phyloP scores from a whole-genome alignment of 345 rosid genomes.

The Lepidium didymum region DNA sequence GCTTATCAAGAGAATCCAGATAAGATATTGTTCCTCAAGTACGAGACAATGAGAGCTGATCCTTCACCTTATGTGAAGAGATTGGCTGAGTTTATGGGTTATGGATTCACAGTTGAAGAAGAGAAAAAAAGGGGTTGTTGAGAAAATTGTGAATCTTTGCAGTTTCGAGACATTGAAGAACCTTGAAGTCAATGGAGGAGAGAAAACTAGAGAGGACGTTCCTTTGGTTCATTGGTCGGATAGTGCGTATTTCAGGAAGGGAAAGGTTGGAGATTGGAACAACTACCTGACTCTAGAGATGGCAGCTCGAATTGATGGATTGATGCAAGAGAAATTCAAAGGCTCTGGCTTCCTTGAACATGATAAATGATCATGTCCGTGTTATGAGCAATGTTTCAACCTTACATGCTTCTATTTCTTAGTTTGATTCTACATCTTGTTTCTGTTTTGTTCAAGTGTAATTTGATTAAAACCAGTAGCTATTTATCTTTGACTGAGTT shows the following conservation, averaged over 20 bases:
- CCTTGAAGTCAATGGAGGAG: not conserved
- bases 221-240: not conserved
- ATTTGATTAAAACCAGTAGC: not conserved
- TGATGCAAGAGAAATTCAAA: slow-evolving; percentile 6
- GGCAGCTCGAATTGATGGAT: slow-evolving; percentile 12
- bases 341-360: slow-evolving; percentile 2
- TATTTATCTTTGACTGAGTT: not conserved
- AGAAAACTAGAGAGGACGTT: not conserved
- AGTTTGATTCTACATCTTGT: not conserved
- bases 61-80: slow-evolving; percentile 9
- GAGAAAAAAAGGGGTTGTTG: not conserved
- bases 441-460: not conserved
- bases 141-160: not conserved
- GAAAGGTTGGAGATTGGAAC: slow-evolving; percentile 16
- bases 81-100: slow-evolving; percentile 12
- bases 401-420: not conserved
- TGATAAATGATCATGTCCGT: not conserved
- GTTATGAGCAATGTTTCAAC: not conserved
- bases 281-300: not conserved
- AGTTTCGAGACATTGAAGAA: not conserved
- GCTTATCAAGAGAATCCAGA: slow-evolving; percentile 2
- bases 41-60: not conserved
- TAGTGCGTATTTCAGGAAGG: slow-evolving; percentile 10
- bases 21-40: not conserved
- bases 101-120: not conserved